Conservation (phyloP, 345 rosid genomes). For the Brassica incana region DNA sequence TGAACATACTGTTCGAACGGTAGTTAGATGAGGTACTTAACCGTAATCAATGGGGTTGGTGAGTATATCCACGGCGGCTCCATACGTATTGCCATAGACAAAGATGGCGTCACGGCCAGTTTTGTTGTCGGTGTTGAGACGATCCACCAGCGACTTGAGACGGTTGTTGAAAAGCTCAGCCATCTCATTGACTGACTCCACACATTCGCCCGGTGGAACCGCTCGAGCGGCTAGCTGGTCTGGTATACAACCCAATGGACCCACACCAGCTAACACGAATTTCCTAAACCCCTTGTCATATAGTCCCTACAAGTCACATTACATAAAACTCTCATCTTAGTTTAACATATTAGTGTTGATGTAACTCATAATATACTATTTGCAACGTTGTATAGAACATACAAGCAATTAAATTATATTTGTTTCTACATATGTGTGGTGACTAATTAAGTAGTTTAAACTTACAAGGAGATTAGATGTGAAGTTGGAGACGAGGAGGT, state of each 20-base stretch:
- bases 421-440: not conserved
- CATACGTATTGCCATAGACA: slow-evolving; percentile 56
- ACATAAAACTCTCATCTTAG: not conserved
- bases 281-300: slow-evolving; percentile 63
- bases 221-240: slow-evolving; percentile 50
- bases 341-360: not conserved
- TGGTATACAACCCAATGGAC: slow-evolving; percentile 71
- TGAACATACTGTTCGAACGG: not conserved
- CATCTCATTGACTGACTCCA: slow-evolving; percentile 47
- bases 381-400: not conserved
- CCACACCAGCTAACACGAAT: slow-evolving; percentile 58
- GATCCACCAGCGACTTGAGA: slow-evolving; percentile 50
- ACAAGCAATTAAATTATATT: not conserved
- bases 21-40: not conserved
- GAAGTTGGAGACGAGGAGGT: slow-evolving; percentile 57
- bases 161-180: slow-evolving; percentile 48
- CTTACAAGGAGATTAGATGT: slow-evolving; percentile 50
- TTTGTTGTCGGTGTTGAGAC: slow-evolving; percentile 40
- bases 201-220: slow-evolving; percentile 47
- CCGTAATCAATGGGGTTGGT: slow-evolving; percentile 39
- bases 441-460: not conserved
- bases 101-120: slow-evolving; percentile 38
- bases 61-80: slow-evolving; percentile 46
- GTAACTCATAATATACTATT: not conserved
- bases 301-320: slow-evolving; percentile 37